Evolutionary conservation across 768 basidiomycete genomes (phyloP), one percentile per base, ranked within the genome.

Genomic region (Tremella fuciformis): DNA sequence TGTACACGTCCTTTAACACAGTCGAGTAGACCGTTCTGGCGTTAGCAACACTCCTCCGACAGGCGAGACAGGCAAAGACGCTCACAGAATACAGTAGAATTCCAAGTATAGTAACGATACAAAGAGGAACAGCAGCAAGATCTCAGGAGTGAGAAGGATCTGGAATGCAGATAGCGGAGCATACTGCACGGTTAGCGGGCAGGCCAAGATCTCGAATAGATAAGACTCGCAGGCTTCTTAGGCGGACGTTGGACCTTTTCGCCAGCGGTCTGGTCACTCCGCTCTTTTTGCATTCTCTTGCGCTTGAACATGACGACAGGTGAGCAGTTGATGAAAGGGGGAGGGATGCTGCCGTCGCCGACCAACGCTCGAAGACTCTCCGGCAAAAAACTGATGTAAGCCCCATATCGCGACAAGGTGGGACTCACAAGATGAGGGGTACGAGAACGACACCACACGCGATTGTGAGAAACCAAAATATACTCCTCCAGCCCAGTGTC

Each of bases 1-100:
- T 81, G 62, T 91, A 90, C 0, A 80, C 77, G 0, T 75, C 61
- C 50, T 80, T 77, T 69, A 89, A 85, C 0, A 86, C 79, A 0
- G 85, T 82, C 1, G 87, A 74, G 57, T 66, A 76, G 1, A 73
- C 62, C 1, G 73, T 72, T 21, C 71, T 73, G 54, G 2, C 16
- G 6, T 22, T 15, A 22, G 11, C 13, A n/a, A n/a, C n/a, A 18
- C n/a, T 52, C 29, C 38, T n/a, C 25, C 41, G 19, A 39, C 8
- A 42, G 13, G 25, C 3, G 48, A 47, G 40, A 18, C 39, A 8
- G 42, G 21, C 51, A 24, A 51, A 34, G 2, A 13, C n/a, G 61
- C 71, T 67, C 48, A 73, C 68, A 76, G 50, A 21, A 69, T 53
- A 24, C 65, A 69, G 61, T 76, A 75, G 50, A 72, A 77, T 55